Conservation (phyloP, 108 stramenopile species). For the Seminavis robusta region DNA sequence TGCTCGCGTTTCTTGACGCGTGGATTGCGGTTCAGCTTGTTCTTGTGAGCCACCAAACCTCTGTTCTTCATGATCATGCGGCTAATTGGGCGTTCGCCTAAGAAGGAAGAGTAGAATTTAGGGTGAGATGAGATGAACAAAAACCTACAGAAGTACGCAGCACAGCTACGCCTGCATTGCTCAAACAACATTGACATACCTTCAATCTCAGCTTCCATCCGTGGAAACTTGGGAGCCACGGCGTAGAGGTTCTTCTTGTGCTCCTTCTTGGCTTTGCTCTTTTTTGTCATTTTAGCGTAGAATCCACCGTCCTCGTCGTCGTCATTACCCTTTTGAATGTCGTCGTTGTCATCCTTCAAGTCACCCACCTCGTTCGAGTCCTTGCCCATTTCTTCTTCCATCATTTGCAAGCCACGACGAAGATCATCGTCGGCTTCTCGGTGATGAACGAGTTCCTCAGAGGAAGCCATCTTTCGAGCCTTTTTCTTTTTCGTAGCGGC, state of each 20-base stretch:
- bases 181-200: no score
- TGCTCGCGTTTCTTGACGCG: slow-evolving; percentile 96
- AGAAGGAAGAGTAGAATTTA: no score
- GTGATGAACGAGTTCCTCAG: slow-evolving; percentile 34
- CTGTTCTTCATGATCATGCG: slow-evolving; percentile 89
- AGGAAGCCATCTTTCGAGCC: slow-evolving; percentile 12
- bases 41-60: slow-evolving; percentile 95
- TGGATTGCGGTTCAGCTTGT: slow-evolving; percentile 95
- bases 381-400: slow-evolving; percentile 74
- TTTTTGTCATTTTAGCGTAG: slow-evolving; percentile 51
- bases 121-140: no score
- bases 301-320: slow-evolving; percentile 46
- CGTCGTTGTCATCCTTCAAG: slow-evolving; percentile 25
- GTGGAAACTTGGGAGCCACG: slow-evolving; percentile 84
- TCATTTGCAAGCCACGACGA: slow-evolving; percentile 61
- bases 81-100: slow-evolving; percentile 87
- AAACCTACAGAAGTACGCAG: no score
- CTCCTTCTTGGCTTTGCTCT: slow-evolving; percentile 53
- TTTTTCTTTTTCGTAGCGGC: slow-evolving; percentile 32
- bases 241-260: slow-evolving; percentile 61
- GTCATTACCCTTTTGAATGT: slow-evolving; percentile 25
- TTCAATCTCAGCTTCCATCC: slow-evolving; percentile 55
- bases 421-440: slow-evolving; percentile 29
- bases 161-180: no score
- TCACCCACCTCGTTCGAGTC: slow-evolving; percentile 34